Evolutionary conservation across 225 moss, liverwort and hornwort genomes (phyloP), one percentile per base, ranked within the genome.

Genomic region (Polytrichum commune): DNA sequence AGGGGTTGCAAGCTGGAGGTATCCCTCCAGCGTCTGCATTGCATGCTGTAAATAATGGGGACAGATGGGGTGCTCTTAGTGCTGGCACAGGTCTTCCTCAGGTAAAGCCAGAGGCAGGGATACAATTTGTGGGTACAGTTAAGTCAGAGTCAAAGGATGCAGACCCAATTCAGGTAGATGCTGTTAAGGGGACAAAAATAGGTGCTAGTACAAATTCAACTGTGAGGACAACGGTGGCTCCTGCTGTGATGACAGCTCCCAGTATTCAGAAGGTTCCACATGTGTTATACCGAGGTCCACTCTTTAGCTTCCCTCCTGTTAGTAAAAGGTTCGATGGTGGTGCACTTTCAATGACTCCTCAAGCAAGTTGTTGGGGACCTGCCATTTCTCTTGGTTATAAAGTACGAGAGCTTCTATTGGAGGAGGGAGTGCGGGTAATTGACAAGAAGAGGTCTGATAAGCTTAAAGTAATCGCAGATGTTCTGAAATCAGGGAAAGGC

Each of bases 341-440:
- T 76, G 74, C 83, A 58, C 88, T 88, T 58, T 81, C 83, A 24
- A 77, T 85, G 69, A 83, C 76, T 72, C 79, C 90, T 75, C 88
- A 91, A 76, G 82, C 82, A 73, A 87, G 80, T 72, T 64, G 80
- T 24, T 95, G 93, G 98, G 98, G 95, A n/a, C 93, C 90, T 66
- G 84, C 98, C 16, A 63, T 89, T 65, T 82, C 83, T 54, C 90
- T 98, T 54, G 89, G 87, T 22, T 98, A 98, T 72, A 92, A 91
- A 83, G 95, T 98, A 5, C 79, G 98, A 60, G 93, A 92, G 61
- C 78, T 98, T 58, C 83, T 98, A 63, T 75, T 98, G 69, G 90
- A 98, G 80, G 98, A 98, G 77, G 98, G 98, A 69, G 90, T 98
- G 18, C 90, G 95, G 63, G 88, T 74, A 9, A 95, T 98, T 60